Conservation (phyloP, 2,329 filamentous ascomycete species). For the Tolypocladium tropicale region DNA sequence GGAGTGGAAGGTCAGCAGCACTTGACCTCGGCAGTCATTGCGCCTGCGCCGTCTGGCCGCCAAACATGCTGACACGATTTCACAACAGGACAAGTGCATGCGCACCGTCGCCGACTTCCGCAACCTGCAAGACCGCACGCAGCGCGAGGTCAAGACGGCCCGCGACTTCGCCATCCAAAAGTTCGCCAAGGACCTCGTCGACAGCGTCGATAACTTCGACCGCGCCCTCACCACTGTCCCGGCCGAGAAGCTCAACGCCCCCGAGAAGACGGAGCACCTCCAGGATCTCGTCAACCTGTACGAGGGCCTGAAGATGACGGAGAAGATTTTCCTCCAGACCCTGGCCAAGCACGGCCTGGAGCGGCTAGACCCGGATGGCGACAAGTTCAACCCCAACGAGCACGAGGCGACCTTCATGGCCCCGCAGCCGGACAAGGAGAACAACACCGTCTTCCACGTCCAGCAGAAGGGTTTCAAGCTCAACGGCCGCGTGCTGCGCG, state of each 20-base stretch:
- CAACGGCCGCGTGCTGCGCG: slow-evolving; percentile 80
- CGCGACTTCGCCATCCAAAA: slow-evolving; percentile 91
- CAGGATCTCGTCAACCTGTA: slow-evolving; percentile 73
- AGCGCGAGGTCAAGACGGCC: slow-evolving; percentile 78
- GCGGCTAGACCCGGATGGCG: slow-evolving; percentile 70
- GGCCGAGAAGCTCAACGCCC: slow-evolving; percentile 54
- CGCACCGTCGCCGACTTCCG: slow-evolving; percentile 93
- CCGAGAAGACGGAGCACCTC: slow-evolving; percentile 39
- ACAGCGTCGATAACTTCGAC: slow-evolving; percentile 95
- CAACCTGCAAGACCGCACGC: slow-evolving; percentile 91
- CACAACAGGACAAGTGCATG: slow-evolving; percentile 75
- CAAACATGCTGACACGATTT: not conserved
- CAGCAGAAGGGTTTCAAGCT: slow-evolving; percentile 95
- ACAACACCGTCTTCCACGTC: slow-evolving; percentile 81
- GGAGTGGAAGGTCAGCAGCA: slow-evolving; percentile 70
- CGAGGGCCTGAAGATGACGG: slow-evolving; percentile 91
- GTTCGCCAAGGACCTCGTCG: slow-evolving; percentile 90
- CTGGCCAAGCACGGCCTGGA: slow-evolving; percentile 91
- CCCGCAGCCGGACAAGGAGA: slow-evolving; percentile 75
- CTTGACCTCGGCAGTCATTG: slow-evolving; percentile 4
- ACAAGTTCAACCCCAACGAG: slow-evolving; percentile 92
- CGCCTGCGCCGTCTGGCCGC: not conserved
- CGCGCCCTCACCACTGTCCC: slow-evolving; percentile 77
- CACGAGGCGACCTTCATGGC: slow-evolving; percentile 97
- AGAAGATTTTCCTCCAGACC: slow-evolving; percentile 75